These are phyloP conservation scores for Colletotrichum navitas DNA, from an alignment of 2,329 filamentous ascomycete species.

Conservation along the genomic window DNA sequence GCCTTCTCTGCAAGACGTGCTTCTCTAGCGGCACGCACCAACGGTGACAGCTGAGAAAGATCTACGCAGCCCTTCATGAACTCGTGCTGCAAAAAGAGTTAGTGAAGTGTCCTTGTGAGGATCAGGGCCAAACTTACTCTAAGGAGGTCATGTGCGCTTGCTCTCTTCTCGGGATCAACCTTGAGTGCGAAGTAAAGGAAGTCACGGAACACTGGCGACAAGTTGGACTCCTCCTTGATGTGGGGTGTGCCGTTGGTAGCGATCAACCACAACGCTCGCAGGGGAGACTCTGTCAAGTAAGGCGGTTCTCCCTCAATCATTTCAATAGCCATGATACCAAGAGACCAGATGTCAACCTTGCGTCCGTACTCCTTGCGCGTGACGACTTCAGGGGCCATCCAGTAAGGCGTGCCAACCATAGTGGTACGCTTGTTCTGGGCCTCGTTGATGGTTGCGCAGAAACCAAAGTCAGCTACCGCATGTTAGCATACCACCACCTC, in stretches of 20 bases:
- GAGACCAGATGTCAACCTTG: constrained; percentile 98
- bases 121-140: constrained; percentile 72
- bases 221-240: constrained; percentile 91
- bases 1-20: constrained; percentile 89
- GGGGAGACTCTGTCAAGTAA: constrained; percentile 93
- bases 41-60: constrained; percentile 81
- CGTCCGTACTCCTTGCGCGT: constrained; percentile 97
- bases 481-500: constrained; percentile 48
- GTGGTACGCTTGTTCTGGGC: constrained; percentile 97
- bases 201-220: constrained; percentile 87
- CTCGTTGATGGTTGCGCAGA: constrained; percentile 98
- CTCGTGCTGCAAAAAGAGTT: constrained; percentile 69
- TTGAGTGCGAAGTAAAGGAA: constrained; percentile 94
- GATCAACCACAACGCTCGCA: constrained; percentile 94
- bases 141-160: constrained; percentile 92
- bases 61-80: constrained; percentile 85
- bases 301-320: constrained; percentile 99
- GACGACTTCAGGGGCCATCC: constrained; percentile 99
- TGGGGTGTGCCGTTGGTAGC: constrained; percentile 95
- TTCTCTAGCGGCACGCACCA: constrained; percentile 87
- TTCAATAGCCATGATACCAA: constrained; percentile 99
- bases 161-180: constrained; percentile 96
- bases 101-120: neutral
- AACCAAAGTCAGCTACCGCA: constrained; percentile 89
- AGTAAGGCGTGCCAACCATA: constrained; percentile 99